Evolutionary conservation across 2,329 filamentous ascomycete species (phyloP).

Genomic region (Fusarium subtropicale): DNA sequence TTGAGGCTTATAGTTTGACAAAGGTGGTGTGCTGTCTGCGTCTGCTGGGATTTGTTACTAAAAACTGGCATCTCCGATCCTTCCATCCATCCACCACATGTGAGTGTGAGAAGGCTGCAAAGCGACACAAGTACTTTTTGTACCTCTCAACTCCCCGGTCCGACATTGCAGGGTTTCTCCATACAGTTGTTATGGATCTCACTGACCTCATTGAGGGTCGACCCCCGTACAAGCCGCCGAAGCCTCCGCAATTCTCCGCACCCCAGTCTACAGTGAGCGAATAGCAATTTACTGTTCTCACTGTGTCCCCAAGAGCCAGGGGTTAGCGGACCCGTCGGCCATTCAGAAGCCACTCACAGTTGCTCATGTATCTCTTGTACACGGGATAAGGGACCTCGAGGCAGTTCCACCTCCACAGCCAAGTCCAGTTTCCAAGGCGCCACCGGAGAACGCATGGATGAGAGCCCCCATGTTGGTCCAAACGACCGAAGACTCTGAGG

Average conservation of each 20-base stretch:
- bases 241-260: conserved; percentile 40
- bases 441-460: conserved; percentile 38
- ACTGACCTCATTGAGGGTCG: conserved; percentile 45
- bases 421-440: conserved; percentile 42
- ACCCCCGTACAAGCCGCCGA: conserved; percentile 41
- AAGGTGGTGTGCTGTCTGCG: conserved; percentile 16
- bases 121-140: conserved; percentile 21
- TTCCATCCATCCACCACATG: conserved; percentile 26
- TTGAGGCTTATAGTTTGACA: conserved; percentile 37
- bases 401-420: conserved; percentile 39
- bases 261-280: conserved; percentile 4
- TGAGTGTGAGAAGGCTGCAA: conserved; percentile 9
- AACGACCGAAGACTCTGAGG: conserved; percentile 45
- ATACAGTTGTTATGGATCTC: conserved; percentile 36
- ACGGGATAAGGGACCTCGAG: conserved; percentile 21
- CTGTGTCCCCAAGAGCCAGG: conserved; percentile 10
- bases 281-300: conserved; percentile 11
- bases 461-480: conserved; percentile 37
- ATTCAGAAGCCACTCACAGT: conserved; percentile 10
- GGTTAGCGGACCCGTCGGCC: conserved; percentile 20
- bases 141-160: conserved; percentile 26
- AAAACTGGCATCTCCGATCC: conserved; percentile 31
- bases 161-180: conserved; percentile 44
- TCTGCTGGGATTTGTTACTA: conserved; percentile 15
- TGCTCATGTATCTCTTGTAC: conserved; percentile 34